phyloP scores from a whole-genome alignment of 2,329 filamentous ascomycete genomes.

The Coniochaeta sp. region DNA sequence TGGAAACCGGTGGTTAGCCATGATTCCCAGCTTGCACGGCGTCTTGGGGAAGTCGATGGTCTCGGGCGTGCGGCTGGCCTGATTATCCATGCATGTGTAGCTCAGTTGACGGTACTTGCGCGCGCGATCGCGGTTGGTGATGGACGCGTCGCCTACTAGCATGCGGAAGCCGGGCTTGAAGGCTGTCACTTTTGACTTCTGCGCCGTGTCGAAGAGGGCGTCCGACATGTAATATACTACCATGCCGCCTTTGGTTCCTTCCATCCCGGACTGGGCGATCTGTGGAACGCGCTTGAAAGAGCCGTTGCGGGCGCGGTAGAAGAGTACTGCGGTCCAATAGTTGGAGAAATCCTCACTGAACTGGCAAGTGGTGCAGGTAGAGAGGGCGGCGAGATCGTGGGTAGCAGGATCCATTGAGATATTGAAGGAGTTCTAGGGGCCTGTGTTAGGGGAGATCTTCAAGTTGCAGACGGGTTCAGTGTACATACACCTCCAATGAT shows the following conservation, averaged over 20 bases:
- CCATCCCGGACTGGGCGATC: constrained; percentile 29
- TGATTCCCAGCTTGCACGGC: constrained; percentile 32
- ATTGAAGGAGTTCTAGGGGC: constrained; percentile 34
- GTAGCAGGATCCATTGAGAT: constrained; percentile 28
- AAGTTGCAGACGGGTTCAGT: not conserved
- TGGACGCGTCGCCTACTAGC: constrained; percentile 33
- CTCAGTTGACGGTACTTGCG: constrained; percentile 30
- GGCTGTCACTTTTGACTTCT: constrained; percentile 29
- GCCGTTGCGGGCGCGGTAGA: constrained; percentile 30
- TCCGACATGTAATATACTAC: constrained; percentile 39
- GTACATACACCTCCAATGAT: constrained; percentile 42
- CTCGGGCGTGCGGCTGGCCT: constrained; percentile 29
- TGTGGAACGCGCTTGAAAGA: constrained; percentile 31
- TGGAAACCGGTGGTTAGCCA: constrained; percentile 37
- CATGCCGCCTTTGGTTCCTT: constrained; percentile 33
- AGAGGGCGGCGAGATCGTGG: constrained; percentile 24
- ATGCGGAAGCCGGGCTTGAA: constrained; percentile 41
- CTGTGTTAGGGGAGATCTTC: not conserved
- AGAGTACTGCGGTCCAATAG: constrained; percentile 29
- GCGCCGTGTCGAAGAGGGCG: constrained; percentile 27
- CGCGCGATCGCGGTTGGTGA: constrained; percentile 22
- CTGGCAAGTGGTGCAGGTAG: constrained; percentile 34
- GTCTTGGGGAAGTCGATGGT: constrained; percentile 26
- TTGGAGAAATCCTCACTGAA: constrained; percentile 28
- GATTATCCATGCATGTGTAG: constrained; percentile 30